Percentiles rank a stretch among this genome's conserved stretches.
Conservation (phyloP, 768 basidiomycete genomes). For the Mycena rebaudengoi region DNA sequence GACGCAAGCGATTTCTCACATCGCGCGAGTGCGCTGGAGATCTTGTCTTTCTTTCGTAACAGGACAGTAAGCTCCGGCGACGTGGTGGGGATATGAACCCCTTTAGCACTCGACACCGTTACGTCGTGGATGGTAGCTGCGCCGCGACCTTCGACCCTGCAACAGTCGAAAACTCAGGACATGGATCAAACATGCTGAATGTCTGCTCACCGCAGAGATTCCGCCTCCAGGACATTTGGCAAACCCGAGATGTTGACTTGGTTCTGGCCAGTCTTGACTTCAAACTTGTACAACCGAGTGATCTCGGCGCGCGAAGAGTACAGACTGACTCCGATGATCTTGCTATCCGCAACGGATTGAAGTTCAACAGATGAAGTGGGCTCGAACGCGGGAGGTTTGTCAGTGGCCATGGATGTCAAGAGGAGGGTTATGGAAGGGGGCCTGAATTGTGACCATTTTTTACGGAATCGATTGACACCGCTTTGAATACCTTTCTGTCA, state of each 20-base stretch:
- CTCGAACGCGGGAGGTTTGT: constrained; percentile 24
- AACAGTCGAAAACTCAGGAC: neutral
- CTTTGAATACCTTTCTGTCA: too few relatives aligned
- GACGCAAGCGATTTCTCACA: constrained; percentile 26
- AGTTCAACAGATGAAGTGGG: constrained; percentile 30
- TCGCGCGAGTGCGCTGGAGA: constrained; percentile 24
- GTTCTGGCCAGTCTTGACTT: constrained; percentile 24
- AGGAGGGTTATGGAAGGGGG: too few relatives aligned
- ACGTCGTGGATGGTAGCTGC: constrained; percentile 33
- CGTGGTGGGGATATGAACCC: neutral
- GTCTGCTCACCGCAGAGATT: constrained; percentile 22
- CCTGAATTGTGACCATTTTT: too few relatives aligned
- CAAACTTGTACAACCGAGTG: constrained; percentile 43
- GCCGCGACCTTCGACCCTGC: constrained; percentile 32
- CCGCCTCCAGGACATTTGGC: constrained; percentile 23
- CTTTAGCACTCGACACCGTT: constrained; percentile 16
- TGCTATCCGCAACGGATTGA: constrained; percentile 37
- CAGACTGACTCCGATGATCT: constrained; percentile 43
- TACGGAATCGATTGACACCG: too few relatives aligned
- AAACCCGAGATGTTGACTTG: constrained; percentile 24
- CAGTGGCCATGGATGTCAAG: constrained; percentile 5
- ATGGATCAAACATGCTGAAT: neutral
- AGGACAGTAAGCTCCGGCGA: constrained; percentile 7
- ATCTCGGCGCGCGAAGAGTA: constrained; percentile 49
- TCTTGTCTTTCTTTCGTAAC: neutral